These are phyloP conservation scores for Mycocentrospora acerina DNA, from an alignment of 2,329 filamentous ascomycete genomes.

Conservation along the genomic window DNA sequence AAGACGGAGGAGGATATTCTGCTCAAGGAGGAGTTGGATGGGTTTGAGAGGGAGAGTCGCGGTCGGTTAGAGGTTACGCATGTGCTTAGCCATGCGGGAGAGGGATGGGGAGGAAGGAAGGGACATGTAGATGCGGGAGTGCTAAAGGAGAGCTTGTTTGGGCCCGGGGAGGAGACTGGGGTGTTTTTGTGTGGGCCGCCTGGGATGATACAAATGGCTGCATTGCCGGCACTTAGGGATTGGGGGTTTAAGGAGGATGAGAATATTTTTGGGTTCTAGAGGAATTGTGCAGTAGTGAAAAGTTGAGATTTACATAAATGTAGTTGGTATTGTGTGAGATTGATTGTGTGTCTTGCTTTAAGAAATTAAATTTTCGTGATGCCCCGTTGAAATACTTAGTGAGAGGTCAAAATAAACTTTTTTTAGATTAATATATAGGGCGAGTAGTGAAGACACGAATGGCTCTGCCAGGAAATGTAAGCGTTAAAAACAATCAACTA, in stretches of 20 bases:
- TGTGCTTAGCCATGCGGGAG: conserved; percentile 49
- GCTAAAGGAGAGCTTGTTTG: conserved; percentile 46
- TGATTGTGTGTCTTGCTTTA: too few species aligned
- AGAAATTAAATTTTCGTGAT: too few species aligned
- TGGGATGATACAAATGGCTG: conserved; percentile 55
- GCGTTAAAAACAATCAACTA: too few species aligned
- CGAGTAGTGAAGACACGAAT: too few species aligned
- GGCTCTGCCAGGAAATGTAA: too few species aligned
- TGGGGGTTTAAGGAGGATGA: conserved; percentile 51
- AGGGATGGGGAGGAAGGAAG: conserved; percentile 49
- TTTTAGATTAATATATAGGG: too few species aligned
- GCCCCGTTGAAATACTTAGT: too few species aligned
- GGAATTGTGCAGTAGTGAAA: too few species aligned
- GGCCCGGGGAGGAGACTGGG: conserved; percentile 44
- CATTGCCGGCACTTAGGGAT: conserved; percentile 50
- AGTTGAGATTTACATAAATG: too few species aligned
- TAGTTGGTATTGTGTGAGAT: too few species aligned
- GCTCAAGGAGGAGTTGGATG: conserved; percentile 46
- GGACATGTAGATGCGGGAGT: conserved; percentile 49
- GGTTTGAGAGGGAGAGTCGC: conserved; percentile 40
- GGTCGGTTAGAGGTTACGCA: conserved; percentile 50
- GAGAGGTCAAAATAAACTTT: too few species aligned
- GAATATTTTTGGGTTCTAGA: conserved; percentile 49
- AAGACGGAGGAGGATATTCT: conserved; percentile 52
- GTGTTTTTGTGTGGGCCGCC: conserved; percentile 55